Evolutionary conservation across 2,329 filamentous ascomycete species (phyloP).

Genomic region (Fusarium tricinctum): DNA sequence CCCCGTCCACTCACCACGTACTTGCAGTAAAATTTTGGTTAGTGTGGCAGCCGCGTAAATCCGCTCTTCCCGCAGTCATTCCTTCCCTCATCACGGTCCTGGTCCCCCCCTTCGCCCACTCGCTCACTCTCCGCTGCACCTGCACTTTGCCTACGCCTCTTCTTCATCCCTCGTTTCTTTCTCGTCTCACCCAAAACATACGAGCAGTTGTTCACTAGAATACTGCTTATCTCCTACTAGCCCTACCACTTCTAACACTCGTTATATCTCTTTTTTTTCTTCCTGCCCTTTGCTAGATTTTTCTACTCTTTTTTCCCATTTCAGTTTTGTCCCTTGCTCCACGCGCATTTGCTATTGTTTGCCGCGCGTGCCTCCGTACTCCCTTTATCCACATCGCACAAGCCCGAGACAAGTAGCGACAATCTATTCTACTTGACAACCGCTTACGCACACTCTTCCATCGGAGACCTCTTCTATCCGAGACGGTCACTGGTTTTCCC

Average conservation of each 20-base stretch:
- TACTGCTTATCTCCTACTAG: slow-evolving; percentile 18
- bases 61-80: slow-evolving; percentile 38
- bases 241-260: slow-evolving; percentile 34
- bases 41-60: slow-evolving; percentile 21
- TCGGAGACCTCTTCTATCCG: slow-evolving; percentile 31
- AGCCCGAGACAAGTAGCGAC: slow-evolving; percentile 38
- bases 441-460: slow-evolving; percentile 24
- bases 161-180: slow-evolving; percentile 35
- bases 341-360: slow-evolving; percentile 24
- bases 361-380: slow-evolving; percentile 34
- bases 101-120: slow-evolving; percentile 15
- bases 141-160: slow-evolving; percentile 22
- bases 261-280: slow-evolving; percentile 21
- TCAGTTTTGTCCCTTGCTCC: slow-evolving; percentile 10
- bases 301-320: slow-evolving; percentile 5
- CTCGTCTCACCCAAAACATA: slow-evolving; percentile 27
- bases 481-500: slow-evolving; percentile 41
- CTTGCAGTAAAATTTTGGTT: slow-evolving; percentile 35
- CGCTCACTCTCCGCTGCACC: slow-evolving; percentile 10
- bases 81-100: slow-evolving; percentile 19
- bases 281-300: slow-evolving; percentile 12
- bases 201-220: slow-evolving; percentile 29
- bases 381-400: slow-evolving; percentile 39
- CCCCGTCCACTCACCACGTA: slow-evolving; percentile 16
- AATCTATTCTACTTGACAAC: slow-evolving; percentile 23